These are phyloP conservation scores for Russula lepida DNA, from an alignment of 768 basidiomycete genomes.

Conservation along the genomic window DNA sequence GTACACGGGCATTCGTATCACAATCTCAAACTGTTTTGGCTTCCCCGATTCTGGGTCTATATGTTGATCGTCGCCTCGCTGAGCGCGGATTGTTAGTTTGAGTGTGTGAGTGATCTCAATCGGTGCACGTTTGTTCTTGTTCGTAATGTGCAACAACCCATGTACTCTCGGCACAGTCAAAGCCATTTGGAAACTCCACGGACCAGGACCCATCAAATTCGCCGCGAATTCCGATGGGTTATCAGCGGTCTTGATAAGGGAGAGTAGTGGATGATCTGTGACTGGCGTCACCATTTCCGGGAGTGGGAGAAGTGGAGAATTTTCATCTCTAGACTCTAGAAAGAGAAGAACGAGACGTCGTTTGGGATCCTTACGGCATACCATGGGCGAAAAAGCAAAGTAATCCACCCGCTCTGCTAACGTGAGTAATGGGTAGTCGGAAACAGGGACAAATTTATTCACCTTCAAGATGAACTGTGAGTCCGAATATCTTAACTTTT, in stretches of 20 bases:
- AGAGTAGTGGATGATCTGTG: slow-evolving; percentile 69
- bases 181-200: slow-evolving; percentile 66
- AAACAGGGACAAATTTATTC: slow-evolving; percentile 21
- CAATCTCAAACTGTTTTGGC: slow-evolving; percentile 80
- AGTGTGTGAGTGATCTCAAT: slow-evolving; percentile 69
- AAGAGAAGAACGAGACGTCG: neutral
- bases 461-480: slow-evolving; percentile 79
- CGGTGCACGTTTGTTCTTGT: slow-evolving; percentile 69
- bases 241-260: slow-evolving; percentile 54
- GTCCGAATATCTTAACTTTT: slow-evolving; percentile 72
- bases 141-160: slow-evolving; percentile 58
- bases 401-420: slow-evolving; percentile 75
- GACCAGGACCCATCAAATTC: slow-evolving; percentile 9
- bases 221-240: slow-evolving; percentile 35
- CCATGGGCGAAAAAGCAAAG: slow-evolving; percentile 56
- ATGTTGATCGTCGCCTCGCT: slow-evolving; percentile 63
- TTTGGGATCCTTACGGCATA: slow-evolving; percentile 61
- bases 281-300: slow-evolving; percentile 44
- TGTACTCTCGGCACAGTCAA: slow-evolving; percentile 62
- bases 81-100: slow-evolving; percentile 76
- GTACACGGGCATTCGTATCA: slow-evolving; percentile 76
- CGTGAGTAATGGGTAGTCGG: neutral
- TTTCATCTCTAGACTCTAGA: slow-evolving; percentile 1
- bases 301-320: slow-evolving; percentile 52
- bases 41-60: slow-evolving; percentile 59